A percentile compares a stretch with the other conserved stretches of the same genome.
These are phyloP conservation scores for Podospora conica DNA, from an alignment of 495 filamentous ascomycete species.

Conservation along the genomic window DNA sequence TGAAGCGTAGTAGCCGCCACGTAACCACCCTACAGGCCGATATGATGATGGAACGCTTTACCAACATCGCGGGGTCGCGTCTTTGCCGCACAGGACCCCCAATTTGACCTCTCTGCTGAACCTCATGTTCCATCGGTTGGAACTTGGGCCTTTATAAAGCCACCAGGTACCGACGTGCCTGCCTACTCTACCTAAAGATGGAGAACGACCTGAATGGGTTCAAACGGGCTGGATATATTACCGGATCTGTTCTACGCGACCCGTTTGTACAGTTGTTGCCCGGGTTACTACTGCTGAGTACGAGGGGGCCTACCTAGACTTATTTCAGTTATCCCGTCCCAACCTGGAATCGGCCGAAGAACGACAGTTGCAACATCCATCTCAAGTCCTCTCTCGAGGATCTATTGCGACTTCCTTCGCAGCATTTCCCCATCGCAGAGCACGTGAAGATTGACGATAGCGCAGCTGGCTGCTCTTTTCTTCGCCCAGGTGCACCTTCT, in stretches of 20 bases:
- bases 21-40: not conserved
- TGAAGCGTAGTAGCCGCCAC: not conserved
- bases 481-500: not conserved
- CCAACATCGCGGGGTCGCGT: not conserved
- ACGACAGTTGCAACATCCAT: too few relatives aligned
- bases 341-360: not conserved
- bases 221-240: too few relatives aligned
- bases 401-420: not conserved
- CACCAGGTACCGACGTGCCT: too few relatives aligned
- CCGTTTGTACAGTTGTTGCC: not conserved
- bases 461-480: not conserved
- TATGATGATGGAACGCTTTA: too few relatives aligned
- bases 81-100: not conserved
- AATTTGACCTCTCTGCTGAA: not conserved
- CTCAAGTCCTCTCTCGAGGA: not conserved
- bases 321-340: not conserved
- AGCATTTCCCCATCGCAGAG: not conserved
- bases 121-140: not conserved
- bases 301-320: not conserved
- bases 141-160: not conserved
- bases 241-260: too few relatives aligned
- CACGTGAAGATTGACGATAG: not conserved
- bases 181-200: too few relatives aligned
- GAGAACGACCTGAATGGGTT: too few relatives aligned
- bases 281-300: too few relatives aligned